Evolutionary conservation across 768 basidiomycete species (phyloP).

Genomic region (Lepiota brunneoincarnata): DNA sequence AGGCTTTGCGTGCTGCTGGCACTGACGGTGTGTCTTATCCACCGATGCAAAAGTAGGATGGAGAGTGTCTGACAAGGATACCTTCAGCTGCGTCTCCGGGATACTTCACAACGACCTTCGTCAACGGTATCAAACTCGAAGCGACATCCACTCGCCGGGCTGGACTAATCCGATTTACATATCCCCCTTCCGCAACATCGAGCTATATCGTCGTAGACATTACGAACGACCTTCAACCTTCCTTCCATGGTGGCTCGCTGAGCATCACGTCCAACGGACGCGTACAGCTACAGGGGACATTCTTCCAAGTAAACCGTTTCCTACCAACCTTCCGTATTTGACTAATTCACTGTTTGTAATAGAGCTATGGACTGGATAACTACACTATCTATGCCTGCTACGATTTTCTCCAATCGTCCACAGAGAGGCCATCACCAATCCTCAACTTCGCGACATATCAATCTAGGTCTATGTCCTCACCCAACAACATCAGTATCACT

Average conservation of each 20-base stretch:
- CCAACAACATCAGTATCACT: conserved; percentile 32
- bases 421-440: conserved; percentile 16
- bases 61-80: neutral
- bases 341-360: neutral
- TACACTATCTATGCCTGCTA: conserved; percentile 50
- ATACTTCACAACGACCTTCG: conserved; percentile 47
- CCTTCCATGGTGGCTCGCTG: conserved; percentile 43
- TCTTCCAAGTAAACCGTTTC: conserved; percentile 33
- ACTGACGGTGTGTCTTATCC: conserved; percentile 33
- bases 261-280: conserved; percentile 29
- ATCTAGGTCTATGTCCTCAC: conserved; percentile 28
- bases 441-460: conserved; percentile 38
- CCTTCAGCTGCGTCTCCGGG: conserved; percentile 41
- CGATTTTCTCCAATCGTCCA: conserved; percentile 34
- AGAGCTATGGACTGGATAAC: conserved; percentile 48
- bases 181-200: conserved; percentile 33
- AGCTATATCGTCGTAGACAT: conserved; percentile 51
- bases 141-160: conserved; percentile 59
- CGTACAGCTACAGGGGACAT: conserved; percentile 41
- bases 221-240: conserved; percentile 43
- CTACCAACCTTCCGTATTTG: neutral
- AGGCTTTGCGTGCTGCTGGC: conserved; percentile 37
- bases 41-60: neutral
- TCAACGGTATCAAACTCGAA: conserved; percentile 48
- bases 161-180: conserved; percentile 60